Evolutionary conservation across 2,329 filamentous ascomycete species (phyloP).

Genomic region (Ophiostoma sp.): DNA sequence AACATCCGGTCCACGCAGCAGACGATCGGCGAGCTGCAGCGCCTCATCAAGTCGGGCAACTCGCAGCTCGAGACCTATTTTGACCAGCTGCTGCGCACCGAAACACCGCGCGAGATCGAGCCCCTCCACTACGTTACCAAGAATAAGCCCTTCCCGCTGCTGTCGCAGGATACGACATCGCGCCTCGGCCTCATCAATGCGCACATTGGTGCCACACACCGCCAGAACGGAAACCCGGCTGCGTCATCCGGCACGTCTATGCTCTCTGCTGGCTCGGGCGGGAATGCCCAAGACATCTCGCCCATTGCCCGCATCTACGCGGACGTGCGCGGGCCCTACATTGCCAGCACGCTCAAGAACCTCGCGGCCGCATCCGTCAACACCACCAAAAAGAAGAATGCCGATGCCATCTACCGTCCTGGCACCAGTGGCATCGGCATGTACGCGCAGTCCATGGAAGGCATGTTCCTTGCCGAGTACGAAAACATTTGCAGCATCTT

Average conservation of each 20-base stretch:
- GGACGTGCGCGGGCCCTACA: slow-evolving; percentile 78
- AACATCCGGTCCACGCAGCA: slow-evolving; percentile 89
- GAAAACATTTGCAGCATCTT: slow-evolving; percentile 88
- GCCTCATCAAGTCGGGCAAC: slow-evolving; percentile 72
- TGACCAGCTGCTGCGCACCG: slow-evolving; percentile 64
- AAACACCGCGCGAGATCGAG: slow-evolving; percentile 76
- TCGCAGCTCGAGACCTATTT: slow-evolving; percentile 81
- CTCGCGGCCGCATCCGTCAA: slow-evolving; percentile 80
- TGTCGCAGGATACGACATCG: slow-evolving; percentile 70
- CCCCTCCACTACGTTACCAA: slow-evolving; percentile 92
- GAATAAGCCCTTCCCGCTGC: slow-evolving; percentile 72
- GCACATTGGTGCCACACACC: slow-evolving; percentile 61
- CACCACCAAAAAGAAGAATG: slow-evolving; percentile 72
- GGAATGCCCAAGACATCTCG: slow-evolving; percentile 48
- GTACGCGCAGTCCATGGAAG: slow-evolving; percentile 82
- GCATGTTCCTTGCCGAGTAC: slow-evolving; percentile 80
- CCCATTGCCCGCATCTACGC: slow-evolving; percentile 77
- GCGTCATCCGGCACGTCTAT: slow-evolving; percentile 58
- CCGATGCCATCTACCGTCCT: slow-evolving; percentile 76
- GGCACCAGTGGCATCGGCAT: slow-evolving; percentile 88
- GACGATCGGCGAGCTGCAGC: slow-evolving; percentile 72
- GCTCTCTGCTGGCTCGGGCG: slow-evolving; percentile 28
- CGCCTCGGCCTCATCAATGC: slow-evolving; percentile 72
- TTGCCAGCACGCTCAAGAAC: slow-evolving; percentile 76
- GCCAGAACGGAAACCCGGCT: slow-evolving; percentile 35